Base-by-base conservation (phyloP, 2,329 filamentous ascomycete species). In the Trichoderma lentiforme region DNA sequence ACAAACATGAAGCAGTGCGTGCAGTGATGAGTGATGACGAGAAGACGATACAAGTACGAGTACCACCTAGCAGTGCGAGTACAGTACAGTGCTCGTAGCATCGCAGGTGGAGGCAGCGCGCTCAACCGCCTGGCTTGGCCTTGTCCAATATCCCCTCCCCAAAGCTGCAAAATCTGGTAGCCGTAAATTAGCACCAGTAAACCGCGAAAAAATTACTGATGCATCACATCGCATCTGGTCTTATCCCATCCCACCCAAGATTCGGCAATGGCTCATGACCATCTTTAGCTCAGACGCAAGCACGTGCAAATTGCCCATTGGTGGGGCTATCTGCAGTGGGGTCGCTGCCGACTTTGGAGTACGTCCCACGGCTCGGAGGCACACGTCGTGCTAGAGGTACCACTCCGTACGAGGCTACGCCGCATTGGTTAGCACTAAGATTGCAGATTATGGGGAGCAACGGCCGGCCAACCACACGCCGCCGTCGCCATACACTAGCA, bases 261-360 rank as follows among this genome's bases (percentile, higher is more conserved):
- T 66, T 66, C 63, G 30, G 47, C 63, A 57, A 34, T 57, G 30
- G 63, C 47, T 66, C 47, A 66, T 66, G 63, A 57, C 63, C 63
- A 56, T 57, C 63, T 28, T 58, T 57, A 32, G 65, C 51, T 39
- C 53, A 43, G n/a, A 58, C 24, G 4, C 65, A 24, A 43, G 56
- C 65, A 68, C 65, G 65, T 68, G 65, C 65, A 68, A 51, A 68
- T 32, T 58, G 26, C 36, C 65, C 36, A 68, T 68, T 32, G 34
- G 65, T 47, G 65, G 65, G 65, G 53, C 65, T 24, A 67, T 58
- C 64, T 39, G 15, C 65, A 60, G 26, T 68, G 56, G 62, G n/a
- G 65, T 47, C 36, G 56, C 36, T 60, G 34, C 34, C 32, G 53
- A 58, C 53, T 53, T n/a, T 58, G 65, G 43, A 51, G 65, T 68